phyloP scores from a whole-genome alignment of 805 yeast genomes.

The Wickerhamiella sergipiensis region DNA sequence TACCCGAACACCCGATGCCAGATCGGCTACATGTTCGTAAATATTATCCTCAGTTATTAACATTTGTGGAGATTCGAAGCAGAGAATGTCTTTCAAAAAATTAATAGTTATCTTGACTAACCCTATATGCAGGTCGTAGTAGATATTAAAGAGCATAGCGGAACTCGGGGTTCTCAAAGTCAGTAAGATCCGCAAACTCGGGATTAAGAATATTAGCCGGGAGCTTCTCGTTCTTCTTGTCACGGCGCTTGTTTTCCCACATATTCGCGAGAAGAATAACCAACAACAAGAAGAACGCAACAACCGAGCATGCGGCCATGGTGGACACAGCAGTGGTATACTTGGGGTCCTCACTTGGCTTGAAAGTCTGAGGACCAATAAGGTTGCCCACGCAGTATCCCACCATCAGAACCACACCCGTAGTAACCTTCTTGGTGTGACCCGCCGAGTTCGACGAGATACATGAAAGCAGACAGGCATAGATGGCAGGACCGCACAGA shows the following conservation, averaged over 20 bases:
- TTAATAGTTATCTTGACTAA: background rate
- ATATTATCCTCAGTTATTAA: slow-evolving; percentile 3
- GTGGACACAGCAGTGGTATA: slow-evolving; percentile 45
- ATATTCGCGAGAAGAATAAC: slow-evolving; percentile 22
- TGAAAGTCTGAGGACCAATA: slow-evolving; percentile 63
- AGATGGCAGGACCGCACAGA: background rate
- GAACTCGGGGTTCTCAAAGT: slow-evolving; percentile 39
- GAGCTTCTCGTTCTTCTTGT: slow-evolving; percentile 5
- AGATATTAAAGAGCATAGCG: slow-evolving; percentile 25
- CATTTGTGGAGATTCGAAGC: no score
- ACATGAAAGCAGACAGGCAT: slow-evolving; percentile 3
- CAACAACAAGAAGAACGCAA: slow-evolving; percentile 22
- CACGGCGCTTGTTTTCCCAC: slow-evolving; percentile 30
- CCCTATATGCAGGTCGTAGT: background rate
- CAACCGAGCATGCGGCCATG: slow-evolving; percentile 39
- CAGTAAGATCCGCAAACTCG: slow-evolving; percentile 38
- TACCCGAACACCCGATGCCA: background rate
- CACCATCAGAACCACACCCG: slow-evolving; percentile 44
- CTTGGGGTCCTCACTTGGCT: slow-evolving; percentile 39
- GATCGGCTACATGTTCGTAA: slow-evolving; percentile 6
- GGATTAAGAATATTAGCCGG: slow-evolving; percentile 9
- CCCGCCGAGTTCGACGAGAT: slow-evolving; percentile 47
- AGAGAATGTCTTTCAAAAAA: no score
- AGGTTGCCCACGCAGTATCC: slow-evolving; percentile 61
- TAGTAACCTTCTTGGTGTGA: slow-evolving; percentile 52